Evolutionary conservation across 208 protist species (phyloP).

Genomic region (Trypanosoma vivax): DNA sequence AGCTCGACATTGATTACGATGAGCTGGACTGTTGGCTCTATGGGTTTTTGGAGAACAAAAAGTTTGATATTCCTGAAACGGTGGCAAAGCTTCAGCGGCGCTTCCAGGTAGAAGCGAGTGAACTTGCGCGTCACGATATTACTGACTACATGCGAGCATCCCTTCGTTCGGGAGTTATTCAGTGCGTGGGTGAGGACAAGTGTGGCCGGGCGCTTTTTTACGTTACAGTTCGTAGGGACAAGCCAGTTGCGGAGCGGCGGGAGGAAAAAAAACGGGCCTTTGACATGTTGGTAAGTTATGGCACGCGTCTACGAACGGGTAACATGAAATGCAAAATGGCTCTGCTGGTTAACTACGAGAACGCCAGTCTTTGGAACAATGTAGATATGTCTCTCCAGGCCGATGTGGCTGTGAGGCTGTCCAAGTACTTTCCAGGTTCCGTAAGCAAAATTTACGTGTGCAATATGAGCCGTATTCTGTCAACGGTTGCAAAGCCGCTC

Average conservation of each 20-base stretch:
- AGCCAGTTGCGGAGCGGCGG: slow-evolving; percentile 27
- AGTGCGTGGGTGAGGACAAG: slow-evolving; percentile 57
- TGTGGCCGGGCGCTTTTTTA: slow-evolving; percentile 39
- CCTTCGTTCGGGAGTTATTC: slow-evolving; percentile 50
- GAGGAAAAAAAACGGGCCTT: slow-evolving; percentile 39
- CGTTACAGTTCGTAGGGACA: slow-evolving; percentile 41
- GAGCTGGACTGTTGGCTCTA: slow-evolving; percentile 78
- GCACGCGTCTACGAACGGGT: slow-evolving; percentile 39
- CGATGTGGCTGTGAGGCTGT: slow-evolving; percentile 53
- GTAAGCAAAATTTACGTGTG: slow-evolving; percentile 71
- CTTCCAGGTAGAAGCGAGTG: slow-evolving; percentile 47
- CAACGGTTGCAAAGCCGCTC: slow-evolving; percentile 48
- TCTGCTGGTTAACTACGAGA: slow-evolving; percentile 64
- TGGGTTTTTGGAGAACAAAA: slow-evolving; percentile 76
- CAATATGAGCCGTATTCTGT: slow-evolving; percentile 49
- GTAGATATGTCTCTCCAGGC: slow-evolving; percentile 60
- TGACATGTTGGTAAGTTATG: slow-evolving; percentile 71
- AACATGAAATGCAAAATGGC: slow-evolving; percentile 44
- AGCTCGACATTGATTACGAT: slow-evolving; percentile 50
- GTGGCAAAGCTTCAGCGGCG: slow-evolving; percentile 61
- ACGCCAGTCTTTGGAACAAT: slow-evolving; percentile 48
- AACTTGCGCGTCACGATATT: slow-evolving; percentile 46
- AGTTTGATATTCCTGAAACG: slow-evolving; percentile 63
- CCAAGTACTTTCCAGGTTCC: slow-evolving; percentile 57
- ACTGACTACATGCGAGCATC: slow-evolving; percentile 50